Evolutionary conservation across 2,329 filamentous ascomycete genomes (phyloP), one percentile per base, ranked within the genome.

Genomic region (Aspergillus terreus): DNA sequence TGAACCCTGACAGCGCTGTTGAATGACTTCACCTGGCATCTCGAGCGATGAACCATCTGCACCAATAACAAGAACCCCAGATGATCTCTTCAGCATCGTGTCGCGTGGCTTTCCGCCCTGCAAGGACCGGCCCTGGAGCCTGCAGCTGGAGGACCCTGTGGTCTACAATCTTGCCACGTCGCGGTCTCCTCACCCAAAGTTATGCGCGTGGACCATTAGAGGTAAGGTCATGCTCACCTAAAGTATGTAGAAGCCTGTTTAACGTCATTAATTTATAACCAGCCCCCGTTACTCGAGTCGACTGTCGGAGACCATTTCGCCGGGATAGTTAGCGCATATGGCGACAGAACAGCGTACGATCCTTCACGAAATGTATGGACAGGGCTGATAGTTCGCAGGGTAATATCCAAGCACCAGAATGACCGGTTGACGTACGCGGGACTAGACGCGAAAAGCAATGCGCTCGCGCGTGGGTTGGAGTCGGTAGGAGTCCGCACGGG

Each of bases 391-490:
- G 15, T 11, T 38, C 27, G 44, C 45, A 82, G 80, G 9, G 79
- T 85, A 21, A 75, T 85, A 48, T 83, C 77, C 1, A 77, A 75
- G 44, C 74, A 84, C 52, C 89, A 94, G 62, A 82, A 80, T 43
- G 73, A 72, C 2, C 78, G 76, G 1, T 76, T 95, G 50, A 92
- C 85, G 0, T 97, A 95, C 69, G 75, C 83, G 46, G 78, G 78
- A 5, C 82, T 99, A 9, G 89, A 97, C 68, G 73, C 78, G 2
- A 78, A 83, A 52, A 95, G 90, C 56, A 92, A 91, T 75, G 77
- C 80, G 2, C 76, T 96, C 7, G 90, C 91, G 1, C 76, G 80
- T 46, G 88, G 89, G 0, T 74, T 96, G 14, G 73, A 80, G 21
- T 82, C 81, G 0, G 74, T 86, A 0, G 90, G 90, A 3, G 88